Percentiles rank a stretch among this genome's conserved stretches.
These are phyloP conservation scores for Dioscorea zingiberensis DNA, from an alignment of 106 monocot genomes.

Conservation along the genomic window DNA sequence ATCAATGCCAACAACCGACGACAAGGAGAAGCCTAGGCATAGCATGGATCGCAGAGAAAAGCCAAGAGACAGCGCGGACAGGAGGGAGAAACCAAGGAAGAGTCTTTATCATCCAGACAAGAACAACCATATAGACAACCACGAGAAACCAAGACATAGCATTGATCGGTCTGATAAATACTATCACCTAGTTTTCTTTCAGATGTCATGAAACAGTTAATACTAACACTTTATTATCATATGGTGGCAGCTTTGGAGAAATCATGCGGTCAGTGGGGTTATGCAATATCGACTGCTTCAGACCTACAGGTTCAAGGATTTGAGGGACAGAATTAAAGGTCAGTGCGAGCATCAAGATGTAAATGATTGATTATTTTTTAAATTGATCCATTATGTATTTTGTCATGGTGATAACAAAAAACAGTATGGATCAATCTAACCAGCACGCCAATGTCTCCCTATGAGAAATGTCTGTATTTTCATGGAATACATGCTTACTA, in stretches of 20 bases:
- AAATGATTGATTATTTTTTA: constrained; percentile 11
- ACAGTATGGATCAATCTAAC: too few relatives aligned
- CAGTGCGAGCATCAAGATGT: constrained; percentile 5
- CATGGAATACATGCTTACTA: too few relatives aligned
- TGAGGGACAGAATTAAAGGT: constrained; percentile 22
- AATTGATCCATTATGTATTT: neutral
- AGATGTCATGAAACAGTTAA: neutral
- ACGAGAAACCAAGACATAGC: constrained; percentile 77
- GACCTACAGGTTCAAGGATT: constrained; percentile 24
- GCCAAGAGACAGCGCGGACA: constrained; percentile 12
- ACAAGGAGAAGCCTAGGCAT: constrained; percentile 33
- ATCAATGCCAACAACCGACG: constrained; percentile 31
- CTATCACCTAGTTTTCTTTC: constrained; percentile 1
- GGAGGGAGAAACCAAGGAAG: constrained; percentile 61
- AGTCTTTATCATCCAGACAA: neutral
- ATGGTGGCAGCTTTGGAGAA: constrained; percentile 60
- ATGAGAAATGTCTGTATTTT: too few relatives aligned
- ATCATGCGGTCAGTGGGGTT: constrained; percentile 73
- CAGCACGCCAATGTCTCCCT: too few relatives aligned
- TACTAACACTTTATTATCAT: neutral
- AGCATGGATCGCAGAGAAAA: constrained; percentile 44
- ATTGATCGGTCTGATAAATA: constrained; percentile 64
- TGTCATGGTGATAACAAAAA: neutral
- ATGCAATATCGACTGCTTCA: constrained; percentile 91
- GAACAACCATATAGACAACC: neutral